Percentiles rank a stretch among this genome's conserved stretches.
Evolutionary conservation across 2,329 filamentous ascomycete genomes (phyloP).

Genomic region (Tolypocladium guangdongense): DNA sequence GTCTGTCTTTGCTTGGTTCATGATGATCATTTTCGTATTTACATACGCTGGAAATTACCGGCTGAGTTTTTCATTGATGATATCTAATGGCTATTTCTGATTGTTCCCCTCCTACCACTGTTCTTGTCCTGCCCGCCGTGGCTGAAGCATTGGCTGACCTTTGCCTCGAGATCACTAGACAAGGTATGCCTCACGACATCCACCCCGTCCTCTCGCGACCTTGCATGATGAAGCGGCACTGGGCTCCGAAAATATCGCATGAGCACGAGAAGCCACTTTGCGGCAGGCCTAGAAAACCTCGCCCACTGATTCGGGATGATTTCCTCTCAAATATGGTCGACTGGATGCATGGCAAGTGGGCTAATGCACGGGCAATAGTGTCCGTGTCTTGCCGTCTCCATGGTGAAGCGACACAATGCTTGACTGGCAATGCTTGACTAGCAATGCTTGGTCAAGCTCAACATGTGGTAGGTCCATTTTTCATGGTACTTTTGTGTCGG

Average conservation of each 20-base stretch:
- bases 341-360: neutral
- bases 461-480: neutral
- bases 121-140: constrained; percentile 3
- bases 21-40: constrained; percentile 58
- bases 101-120: constrained; percentile 14
- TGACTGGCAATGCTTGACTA: too few relatives aligned
- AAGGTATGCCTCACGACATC: constrained; percentile 21
- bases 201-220: constrained; percentile 7
- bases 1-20: constrained; percentile 7
- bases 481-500: constrained; percentile 7
- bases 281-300: constrained; percentile 99
- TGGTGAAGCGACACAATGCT: neutral
- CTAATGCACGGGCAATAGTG: constrained; percentile 5
- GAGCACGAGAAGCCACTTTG: constrained; percentile 82
- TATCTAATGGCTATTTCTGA: constrained; percentile 84
- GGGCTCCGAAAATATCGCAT: constrained; percentile 71
- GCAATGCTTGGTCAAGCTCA: neutral
- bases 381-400: constrained; percentile 2
- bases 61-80: constrained; percentile 71
- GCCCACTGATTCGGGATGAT: constrained; percentile 64
- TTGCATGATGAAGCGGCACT: constrained; percentile 86
- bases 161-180: constrained; percentile 10
- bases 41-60: constrained; percentile 92
- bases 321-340: constrained; percentile 8
- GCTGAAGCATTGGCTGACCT: constrained; percentile 20